These are phyloP conservation scores for Aureobasidium sp. DNA, from an alignment of 2,329 filamentous ascomycete genomes.

Conservation along the genomic window DNA sequence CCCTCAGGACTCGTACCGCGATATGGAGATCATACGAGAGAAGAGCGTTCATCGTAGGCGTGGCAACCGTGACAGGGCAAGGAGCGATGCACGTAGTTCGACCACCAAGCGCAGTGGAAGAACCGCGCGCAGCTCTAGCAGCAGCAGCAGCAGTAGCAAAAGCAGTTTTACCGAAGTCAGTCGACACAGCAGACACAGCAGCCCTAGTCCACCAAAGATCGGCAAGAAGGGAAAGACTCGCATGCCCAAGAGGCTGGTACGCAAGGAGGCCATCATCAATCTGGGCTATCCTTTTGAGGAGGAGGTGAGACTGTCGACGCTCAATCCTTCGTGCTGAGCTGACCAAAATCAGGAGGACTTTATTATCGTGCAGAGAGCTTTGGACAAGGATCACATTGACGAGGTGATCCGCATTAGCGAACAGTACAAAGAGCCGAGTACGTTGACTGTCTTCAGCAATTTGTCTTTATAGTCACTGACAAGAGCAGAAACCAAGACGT, in stretches of 20 bases:
- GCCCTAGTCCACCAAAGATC: constrained; percentile 25
- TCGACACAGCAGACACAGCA: constrained; percentile 18
- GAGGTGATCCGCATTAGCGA: constrained; percentile 78
- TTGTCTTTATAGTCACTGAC: constrained; percentile 15
- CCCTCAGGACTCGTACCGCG: constrained; percentile 38
- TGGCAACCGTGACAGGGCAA: constrained; percentile 17
- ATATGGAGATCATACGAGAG: constrained; percentile 41
- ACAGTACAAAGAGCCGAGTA: constrained; percentile 51
- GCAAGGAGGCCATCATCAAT: constrained; percentile 71
- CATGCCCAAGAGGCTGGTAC: constrained; percentile 73
- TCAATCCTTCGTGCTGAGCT: background rate
- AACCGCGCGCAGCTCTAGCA: constrained; percentile 18
- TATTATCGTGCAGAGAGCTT: constrained; percentile 72
- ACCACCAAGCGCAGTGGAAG: constrained; percentile 13
- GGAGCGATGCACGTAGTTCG: constrained; percentile 17
- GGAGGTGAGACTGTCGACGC: constrained; percentile 52
- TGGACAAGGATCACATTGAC: constrained; percentile 87
- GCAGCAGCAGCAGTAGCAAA: constrained; percentile 30
- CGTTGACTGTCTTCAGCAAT: constrained; percentile 16
- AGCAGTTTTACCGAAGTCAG: constrained; percentile 30
- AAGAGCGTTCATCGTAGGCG: constrained; percentile 31
- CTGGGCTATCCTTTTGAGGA: constrained; percentile 80
- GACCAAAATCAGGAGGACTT: constrained; percentile 56
- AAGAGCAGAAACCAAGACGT: constrained; percentile 26
- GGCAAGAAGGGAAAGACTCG: constrained; percentile 74